phyloP scores from a whole-genome alignment of 441 rosid species.

The Theobroma grandiflorum region DNA sequence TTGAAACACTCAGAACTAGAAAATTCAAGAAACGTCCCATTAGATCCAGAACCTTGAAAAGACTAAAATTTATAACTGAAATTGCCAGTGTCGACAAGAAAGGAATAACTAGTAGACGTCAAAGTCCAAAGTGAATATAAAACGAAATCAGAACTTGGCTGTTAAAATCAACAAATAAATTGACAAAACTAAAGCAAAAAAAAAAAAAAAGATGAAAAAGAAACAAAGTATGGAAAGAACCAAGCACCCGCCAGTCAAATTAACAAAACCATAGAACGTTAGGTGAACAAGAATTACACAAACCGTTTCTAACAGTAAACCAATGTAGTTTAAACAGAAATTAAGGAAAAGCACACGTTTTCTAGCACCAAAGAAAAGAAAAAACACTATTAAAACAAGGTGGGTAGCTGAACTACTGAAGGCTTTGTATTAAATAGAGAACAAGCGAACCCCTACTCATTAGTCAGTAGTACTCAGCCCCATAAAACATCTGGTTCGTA shows the following conservation, averaged over 20 bases:
- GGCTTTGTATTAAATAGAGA: background rate
- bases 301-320: background rate
- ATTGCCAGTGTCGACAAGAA: conserved; percentile 5
- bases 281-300: background rate
- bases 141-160: conserved; percentile 6
- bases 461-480: background rate
- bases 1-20: background rate
- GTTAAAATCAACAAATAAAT: background rate
- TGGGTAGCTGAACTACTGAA: background rate
- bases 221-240: background rate
- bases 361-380: background rate
- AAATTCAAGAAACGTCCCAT: conserved; percentile 16
- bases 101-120: background rate
- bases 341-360: conserved; percentile 16
- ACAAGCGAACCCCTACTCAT: background rate
- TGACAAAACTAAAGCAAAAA: background rate
- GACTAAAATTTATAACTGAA: conserved; percentile 4
- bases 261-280: conserved; percentile 16
- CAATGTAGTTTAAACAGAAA: background rate
- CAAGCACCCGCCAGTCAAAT: conserved; percentile 28
- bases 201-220: background rate
- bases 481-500: background rate
- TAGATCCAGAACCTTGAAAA: background rate
- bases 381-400: background rate
- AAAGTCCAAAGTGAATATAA: conserved; percentile 6